Evolutionary conservation across 148 eudicot species (phyloP).

Genomic region (Drosera capensis): DNA sequence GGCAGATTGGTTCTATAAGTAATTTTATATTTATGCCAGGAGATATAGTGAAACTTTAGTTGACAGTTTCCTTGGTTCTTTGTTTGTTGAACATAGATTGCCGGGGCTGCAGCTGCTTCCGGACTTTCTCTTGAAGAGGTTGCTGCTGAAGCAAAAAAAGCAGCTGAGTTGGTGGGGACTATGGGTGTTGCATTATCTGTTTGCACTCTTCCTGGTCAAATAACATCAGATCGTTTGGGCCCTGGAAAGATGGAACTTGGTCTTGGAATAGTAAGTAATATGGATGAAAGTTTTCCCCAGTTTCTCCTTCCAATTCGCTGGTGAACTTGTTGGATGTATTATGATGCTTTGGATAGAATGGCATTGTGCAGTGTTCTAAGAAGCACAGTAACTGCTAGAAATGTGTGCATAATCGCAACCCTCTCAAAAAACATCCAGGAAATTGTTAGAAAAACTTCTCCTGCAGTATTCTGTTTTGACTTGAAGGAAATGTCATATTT

Average conservation of each 20-base stretch:
- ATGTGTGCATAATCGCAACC: no score
- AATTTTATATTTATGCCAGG: no score
- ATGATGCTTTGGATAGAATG: no score
- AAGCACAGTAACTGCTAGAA: no score
- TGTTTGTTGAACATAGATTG: conserved; percentile 34
- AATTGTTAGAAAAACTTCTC: no score
- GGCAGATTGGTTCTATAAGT: no score
- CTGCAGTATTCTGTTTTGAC: no score
- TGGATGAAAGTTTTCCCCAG: background rate
- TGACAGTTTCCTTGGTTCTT: background rate
- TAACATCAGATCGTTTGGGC: conserved; percentile 80
- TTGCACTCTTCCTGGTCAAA: conserved; percentile 92
- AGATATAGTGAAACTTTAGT: background rate
- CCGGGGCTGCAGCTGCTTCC: conserved; percentile 92
- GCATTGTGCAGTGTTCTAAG: no score
- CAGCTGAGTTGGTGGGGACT: conserved; percentile 84
- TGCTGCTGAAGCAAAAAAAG: conserved; percentile 73
- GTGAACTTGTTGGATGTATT: no score
- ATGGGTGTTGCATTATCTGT: conserved; percentile 98
- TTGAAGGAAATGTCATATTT: no score
- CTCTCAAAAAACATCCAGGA: no score
- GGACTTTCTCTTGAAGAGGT: conserved; percentile 75
- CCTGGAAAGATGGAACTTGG: conserved; percentile 99
- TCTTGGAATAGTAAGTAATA: conserved; percentile 78
- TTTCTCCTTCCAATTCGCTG: background rate